A percentile compares a stretch with the other conserved stretches of the same genome.
phyloP scores from a whole-genome alignment of 768 basidiomycete genomes.

The Pisolithus microcarpus region DNA sequence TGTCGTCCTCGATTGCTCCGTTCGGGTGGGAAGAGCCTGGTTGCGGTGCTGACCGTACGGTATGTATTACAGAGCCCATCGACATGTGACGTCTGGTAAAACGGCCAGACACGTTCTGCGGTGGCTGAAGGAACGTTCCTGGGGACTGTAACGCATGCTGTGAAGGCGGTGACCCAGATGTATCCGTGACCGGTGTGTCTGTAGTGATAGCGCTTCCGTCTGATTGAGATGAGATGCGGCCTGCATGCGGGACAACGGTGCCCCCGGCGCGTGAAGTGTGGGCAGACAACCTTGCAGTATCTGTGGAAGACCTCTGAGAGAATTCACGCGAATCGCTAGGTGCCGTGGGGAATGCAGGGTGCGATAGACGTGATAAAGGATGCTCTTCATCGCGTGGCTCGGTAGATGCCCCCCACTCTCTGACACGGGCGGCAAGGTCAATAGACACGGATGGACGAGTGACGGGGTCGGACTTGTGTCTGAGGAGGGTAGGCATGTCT shows the following conservation, averaged over 20 bases:
- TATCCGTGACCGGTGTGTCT: conserved; percentile 17
- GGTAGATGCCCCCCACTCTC: conserved; percentile 23
- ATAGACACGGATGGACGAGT: conserved; percentile 28
- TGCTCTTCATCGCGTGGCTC: conserved; percentile 22
- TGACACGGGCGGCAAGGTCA: conserved; percentile 20
- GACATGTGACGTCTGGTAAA: conserved; percentile 66
- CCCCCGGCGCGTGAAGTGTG: conserved; percentile 17
- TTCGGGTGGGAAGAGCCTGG: conserved; percentile 36
- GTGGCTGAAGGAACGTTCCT: conserved; percentile 51
- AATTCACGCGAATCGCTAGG: conserved; percentile 17
- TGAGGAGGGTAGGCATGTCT: conserved; percentile 24
- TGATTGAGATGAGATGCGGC: conserved; percentile 7
- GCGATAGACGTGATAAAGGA: conserved; percentile 12
- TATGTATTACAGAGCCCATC: conserved; percentile 37
- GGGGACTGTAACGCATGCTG: conserved; percentile 25
- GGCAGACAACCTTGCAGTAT: conserved; percentile 35
- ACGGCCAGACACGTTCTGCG: conserved; percentile 25
- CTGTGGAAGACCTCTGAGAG: conserved; percentile 44
- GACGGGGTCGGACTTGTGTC: conserved; percentile 14
- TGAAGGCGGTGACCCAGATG: conserved; percentile 17
- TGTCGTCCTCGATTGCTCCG: conserved; percentile 45
- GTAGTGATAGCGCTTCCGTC: conserved; percentile 9
- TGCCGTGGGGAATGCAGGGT: conserved; percentile 15
- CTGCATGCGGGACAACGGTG: conserved; percentile 10
- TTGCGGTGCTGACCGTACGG: conserved; percentile 23